Evolutionary conservation across 345 rosid species (phyloP), one percentile per base, ranked within the genome.

Genomic region (Erodium maritimum): DNA sequence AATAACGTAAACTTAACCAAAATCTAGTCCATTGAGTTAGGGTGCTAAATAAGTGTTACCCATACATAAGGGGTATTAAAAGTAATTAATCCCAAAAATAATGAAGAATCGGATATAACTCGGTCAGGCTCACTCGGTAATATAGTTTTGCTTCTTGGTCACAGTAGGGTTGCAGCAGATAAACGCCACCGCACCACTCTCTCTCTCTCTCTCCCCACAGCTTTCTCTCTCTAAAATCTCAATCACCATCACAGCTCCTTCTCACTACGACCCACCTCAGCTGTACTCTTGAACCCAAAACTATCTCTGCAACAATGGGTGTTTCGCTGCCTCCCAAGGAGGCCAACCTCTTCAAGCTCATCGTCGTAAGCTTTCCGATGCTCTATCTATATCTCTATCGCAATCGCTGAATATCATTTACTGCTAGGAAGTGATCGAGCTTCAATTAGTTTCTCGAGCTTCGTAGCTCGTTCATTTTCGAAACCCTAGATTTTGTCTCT

Each of bases 281-380:
- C 57, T 34, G 21, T 42, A 17, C 48, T 5, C 52, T 33, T 23
- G 51, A 52, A 17, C 56, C 51, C 56, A 11, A 1, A 17, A 25
- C 57, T 19, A 50, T 59, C 21, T 21, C 73, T 8, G 0, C 48
- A 63, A 46, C 73, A 80, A 90, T 90, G 99, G 99, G 97, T 50
- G 88, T 95, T 66, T 82, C 99, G 53, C 81, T 94, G 80, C 99
- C 99, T 76, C 80, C 91, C 55, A 94, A 94, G 76, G 99, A 94
- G 79, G 99, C 99, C 64, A 94, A 87, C 75, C 99, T 85, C 78
- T 94, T 94, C 88, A 94, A 94, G 78, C 88, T 85, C 87, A 94
- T 94, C 81, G 97, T 90, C 73, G 99, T 94, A 90, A 66, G 90
- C 72, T 69, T 69, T 60, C 48, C 56, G 56, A 55, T 34, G 19